Evolutionary conservation across 1,284 basidiomycete genomes (phyloP), one percentile per base, ranked within the genome.

Genomic region (Heterobasidion irregulare): DNA sequence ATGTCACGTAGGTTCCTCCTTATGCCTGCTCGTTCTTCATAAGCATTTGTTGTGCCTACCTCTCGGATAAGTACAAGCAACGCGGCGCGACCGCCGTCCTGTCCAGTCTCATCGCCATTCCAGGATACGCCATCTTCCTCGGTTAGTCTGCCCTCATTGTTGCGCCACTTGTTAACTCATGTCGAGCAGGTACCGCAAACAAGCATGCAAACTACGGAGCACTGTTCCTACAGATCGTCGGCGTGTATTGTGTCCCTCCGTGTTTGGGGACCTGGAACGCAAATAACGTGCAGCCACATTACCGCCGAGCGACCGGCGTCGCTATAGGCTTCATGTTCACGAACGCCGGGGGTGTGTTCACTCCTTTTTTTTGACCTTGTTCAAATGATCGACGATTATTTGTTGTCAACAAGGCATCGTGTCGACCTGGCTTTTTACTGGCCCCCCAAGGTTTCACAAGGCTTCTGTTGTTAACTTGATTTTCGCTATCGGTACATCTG

Each of bases 91-190:
- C 71, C 26, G 58, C 68, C 1, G 69, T 75, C 18, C 64, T 75
- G 55, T 68, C 70, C 43, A 69, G 69, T 6, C 7, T 74, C 1
- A 56, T 75, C 16, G 68, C 66, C 49, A 57, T 72, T 12, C 65
- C 72, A n/a, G 79, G 79, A 0, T 79, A 77, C 59, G 63, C 66
- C 36, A 72, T 79, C 65, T 80, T 77, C 66, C 68, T 79, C 19
- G 71, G 76, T 76, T 57, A 15, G 67, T 57, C 47, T 5, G 8
- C 16, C 8, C 46, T 43, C 32, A 33, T 46, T 26, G 52, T 46
- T 8, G 33, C 34, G 15, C n/a, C 15, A 15, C 19, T 15, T 43
- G 15, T 36, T n/a, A 34, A n/a, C 36, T 19, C 53, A 58, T 26
- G 6, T 9, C 15, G 1, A 35, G 1, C 15, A 36, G 32, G 50